Evolutionary conservation across 2,329 filamentous ascomycete species (phyloP), one percentile per base, ranked within the genome.

Genomic region (Colletotrichum sp.): DNA sequence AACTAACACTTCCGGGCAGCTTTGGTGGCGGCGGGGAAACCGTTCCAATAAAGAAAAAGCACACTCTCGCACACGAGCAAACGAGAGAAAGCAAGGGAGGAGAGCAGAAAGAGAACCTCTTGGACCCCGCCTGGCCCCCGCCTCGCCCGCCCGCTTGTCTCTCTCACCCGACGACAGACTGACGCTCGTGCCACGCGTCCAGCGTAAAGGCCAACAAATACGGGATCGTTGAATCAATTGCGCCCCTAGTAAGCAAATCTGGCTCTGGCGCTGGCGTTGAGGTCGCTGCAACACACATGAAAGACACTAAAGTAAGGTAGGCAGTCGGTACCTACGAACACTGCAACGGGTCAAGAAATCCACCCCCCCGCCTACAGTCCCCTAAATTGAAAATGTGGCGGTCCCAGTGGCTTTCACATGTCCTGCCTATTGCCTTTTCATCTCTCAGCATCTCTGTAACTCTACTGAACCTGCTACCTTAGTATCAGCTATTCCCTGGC

Each of bases 321-420:
- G 39, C 34, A 36, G 34, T n/a, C 8, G 44, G n/a, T 49, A 49
- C 19, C 19, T 49, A 49, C 44, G 59, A n/a, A 32, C 59, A 30
- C 30, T 62, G 32, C 19, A 34, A 8, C 27, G 16, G 29, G 32
- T n/a, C 59, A n/a, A 62, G 32, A 22, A 62, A 62, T 62, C 29
- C 27, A 34, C 61, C 52, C 52, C 30, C 52, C 19, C 15, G 52
- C 29, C 49, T 32, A 62, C 39, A 9, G 67, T 69, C 67, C 67
- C 44, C 32, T 70, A n/a, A 57, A 65, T 12, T 29, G 30, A 69
- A 68, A 64, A 61, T 62, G 71, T 68, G 57, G 70, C 70, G 32
- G 39, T 25, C 11, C 44, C 44, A 22, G 36, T 69, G 65, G 71
- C 65, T 67, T 71, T 77, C 75, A 77, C 75, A 77, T 77, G 75